Base-by-base conservation (phyloP, 208 protist species). In the Strigomonas culicis region DNA sequence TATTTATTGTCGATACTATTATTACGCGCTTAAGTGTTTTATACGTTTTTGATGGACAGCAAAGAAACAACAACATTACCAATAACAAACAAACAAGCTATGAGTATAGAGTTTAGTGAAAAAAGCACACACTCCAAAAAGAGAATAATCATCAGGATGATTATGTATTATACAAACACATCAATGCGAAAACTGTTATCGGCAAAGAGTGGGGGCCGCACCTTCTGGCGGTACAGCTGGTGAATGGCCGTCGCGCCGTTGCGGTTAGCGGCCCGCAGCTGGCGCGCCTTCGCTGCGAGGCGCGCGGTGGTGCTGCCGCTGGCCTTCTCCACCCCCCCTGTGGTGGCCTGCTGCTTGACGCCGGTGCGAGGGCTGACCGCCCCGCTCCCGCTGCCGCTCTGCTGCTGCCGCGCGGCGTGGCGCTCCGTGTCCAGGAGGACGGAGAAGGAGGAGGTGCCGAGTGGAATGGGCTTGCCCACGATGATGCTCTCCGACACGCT, bases 401-500 rank as follows among this genome's bases (percentile, higher is more conserved):
- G 47, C 46, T 63, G 52, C 58, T 68, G 55, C 62, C 59, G 22
- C 43, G 59, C 28, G 69, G 61, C 72, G 39, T 74, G 34, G 46
- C 62, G 68, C 31, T 74, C 71, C 11, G 77, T 39, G 58, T 87
- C 80, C 27, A 92, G 64, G 25, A 97, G 64, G n/a, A 97, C 32
- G 36, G 65, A 63, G 72, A 99, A 99, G 39, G 98, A 72, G 68
- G 92, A 95, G 17, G 98, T 99, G 28, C 98, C 98, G 21, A 99
- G 73, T 1, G 86, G 84, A 24, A 99, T 96, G 21, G 97, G 96
- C 36, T 97, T 93, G 57, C 99, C 99, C 63, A 99, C 88, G 67
- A 99, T 99, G 71, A 99, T 99, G 75, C 93, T 98, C 69, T 99
- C 99, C 25, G 87, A 97, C 1, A 99, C 97, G 68, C 77, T 80